phyloP scores from a whole-genome alignment of 2,329 filamentous ascomycete genomes.

The Thelonectria olida region DNA sequence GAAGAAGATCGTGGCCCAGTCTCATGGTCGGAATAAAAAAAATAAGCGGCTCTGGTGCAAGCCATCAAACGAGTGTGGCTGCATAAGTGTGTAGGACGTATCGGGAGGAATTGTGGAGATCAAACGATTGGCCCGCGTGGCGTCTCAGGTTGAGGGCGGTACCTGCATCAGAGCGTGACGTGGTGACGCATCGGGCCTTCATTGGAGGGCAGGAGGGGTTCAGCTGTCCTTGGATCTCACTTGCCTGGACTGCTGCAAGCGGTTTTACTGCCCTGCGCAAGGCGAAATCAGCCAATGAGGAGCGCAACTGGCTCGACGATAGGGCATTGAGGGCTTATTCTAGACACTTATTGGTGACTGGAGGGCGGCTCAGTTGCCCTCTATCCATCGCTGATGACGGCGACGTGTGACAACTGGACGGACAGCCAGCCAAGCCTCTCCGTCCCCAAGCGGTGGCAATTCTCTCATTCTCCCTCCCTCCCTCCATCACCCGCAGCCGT shows the following conservation, averaged over 20 bases:
- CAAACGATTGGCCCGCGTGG: slow-evolving; percentile 43
- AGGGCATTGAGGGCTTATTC: too few relatives aligned
- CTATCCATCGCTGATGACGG: not conserved
- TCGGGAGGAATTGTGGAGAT: slow-evolving; percentile 21
- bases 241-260: not conserved
- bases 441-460: not conserved
- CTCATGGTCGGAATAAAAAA: not conserved
- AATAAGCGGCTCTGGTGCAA: not conserved
- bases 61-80: slow-evolving; percentile 29
- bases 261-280: too few relatives aligned
- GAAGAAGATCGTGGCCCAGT: not conserved
- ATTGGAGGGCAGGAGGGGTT: not conserved
- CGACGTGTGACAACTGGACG: not conserved
- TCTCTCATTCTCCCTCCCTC: not conserved
- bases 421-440: too few relatives aligned
- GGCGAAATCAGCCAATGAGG: not conserved
- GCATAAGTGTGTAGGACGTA: slow-evolving; percentile 21
- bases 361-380: not conserved
- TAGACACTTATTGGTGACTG: not conserved
- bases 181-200: slow-evolving; percentile 26
- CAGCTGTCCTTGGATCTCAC: not conserved
- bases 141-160: slow-evolving; percentile 46
- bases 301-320: not conserved
- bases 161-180: slow-evolving; percentile 40
- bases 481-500: not conserved